These are phyloP conservation scores for Nothomitra cinnamomea DNA, from an alignment of 2,329 filamentous ascomycete species.

Conservation along the genomic window DNA sequence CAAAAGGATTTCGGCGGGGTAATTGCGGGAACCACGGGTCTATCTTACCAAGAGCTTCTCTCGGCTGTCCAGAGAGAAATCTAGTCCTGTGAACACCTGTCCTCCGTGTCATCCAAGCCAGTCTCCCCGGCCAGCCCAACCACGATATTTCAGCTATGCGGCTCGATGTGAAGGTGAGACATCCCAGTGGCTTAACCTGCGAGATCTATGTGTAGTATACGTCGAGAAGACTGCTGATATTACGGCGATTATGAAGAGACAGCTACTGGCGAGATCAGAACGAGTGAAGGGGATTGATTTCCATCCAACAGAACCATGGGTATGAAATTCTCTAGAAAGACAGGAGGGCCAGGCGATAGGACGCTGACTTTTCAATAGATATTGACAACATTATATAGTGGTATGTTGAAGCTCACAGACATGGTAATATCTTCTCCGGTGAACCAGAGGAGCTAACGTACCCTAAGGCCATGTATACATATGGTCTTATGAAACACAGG, in stretches of 20 bases:
- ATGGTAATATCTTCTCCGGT: not conserved
- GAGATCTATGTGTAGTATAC: not conserved
- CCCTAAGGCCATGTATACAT: slow-evolving; percentile 83
- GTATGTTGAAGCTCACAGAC: slow-evolving; percentile 31
- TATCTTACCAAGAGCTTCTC: no score
- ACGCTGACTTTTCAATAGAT: slow-evolving; percentile 30
- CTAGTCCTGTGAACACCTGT: no score
- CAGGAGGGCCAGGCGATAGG: not conserved
- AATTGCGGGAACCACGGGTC: no score
- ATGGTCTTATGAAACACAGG: slow-evolving; percentile 92
- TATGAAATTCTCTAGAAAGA: slow-evolving; percentile 23
- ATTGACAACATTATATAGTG: slow-evolving; percentile 89
- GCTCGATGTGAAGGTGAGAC: slow-evolving; percentile 27
- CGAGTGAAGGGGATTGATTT: slow-evolving; percentile 97
- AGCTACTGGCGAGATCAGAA: slow-evolving; percentile 78
- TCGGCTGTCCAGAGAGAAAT: no score
- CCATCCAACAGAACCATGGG: slow-evolving; percentile 92
- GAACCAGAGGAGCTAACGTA: slow-evolving; percentile 7
- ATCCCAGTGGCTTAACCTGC: slow-evolving; percentile 1
- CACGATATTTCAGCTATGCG: slow-evolving; percentile 21
- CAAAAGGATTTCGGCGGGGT: no score
- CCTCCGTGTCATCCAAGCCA: not conserved
- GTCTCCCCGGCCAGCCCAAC: slow-evolving; percentile 10
- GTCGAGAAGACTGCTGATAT: slow-evolving; percentile 9
- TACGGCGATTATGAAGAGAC: slow-evolving; percentile 39